Base-by-base conservation (phyloP, 805 yeast species). In the Kluyveromyces lactis region DNA sequence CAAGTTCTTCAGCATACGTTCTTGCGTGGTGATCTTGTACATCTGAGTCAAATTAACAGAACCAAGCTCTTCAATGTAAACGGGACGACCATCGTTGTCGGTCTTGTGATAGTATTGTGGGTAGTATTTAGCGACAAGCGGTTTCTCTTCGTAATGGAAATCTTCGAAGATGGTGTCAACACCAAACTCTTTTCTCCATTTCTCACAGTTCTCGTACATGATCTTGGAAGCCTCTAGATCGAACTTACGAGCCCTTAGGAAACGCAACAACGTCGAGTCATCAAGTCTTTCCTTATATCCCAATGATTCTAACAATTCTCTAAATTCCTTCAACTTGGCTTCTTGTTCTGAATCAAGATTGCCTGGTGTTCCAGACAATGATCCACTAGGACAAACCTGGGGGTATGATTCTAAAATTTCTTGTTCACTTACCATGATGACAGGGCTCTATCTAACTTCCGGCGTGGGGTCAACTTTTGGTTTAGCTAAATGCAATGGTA, bases 101-200 rank as follows among this genome's bases (percentile, higher is more conserved):
- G 90, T 86, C 69, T 92, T 89, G 69, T 92, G 97, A 64, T 92
- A 92, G 68, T 89, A 92, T 67, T 89, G 97, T 26, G 98, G 98
- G 63, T 92, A 92, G 64, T 71, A 81, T 57, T 77, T 72, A 45
- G 95, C 95, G 48, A 89, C 96, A 38, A 76, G 63, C 19, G 92
- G 83, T 68, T 92, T 92, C 69, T 92, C 98, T n/a, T 76, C 79
- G 67, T 90, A 92, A 45, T 84, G 79, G 73, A 90, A 92, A 59
- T 86, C 95, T 51, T 72, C 69, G 56, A 92, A 71, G 48, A 92
- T 82, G 33, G 90, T 85, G 65, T 90, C 82, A 26, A 87, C 77
- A 46, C 95, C 96, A 51, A 72, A 86, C 45, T 79, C 84, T 55
- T 74, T 66, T 63, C 98, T 79, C 98, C 98, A 92, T 45, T 74